Conservation (phyloP, 2,329 filamentous ascomycete genomes). For the Penicillium verrucosum region DNA sequence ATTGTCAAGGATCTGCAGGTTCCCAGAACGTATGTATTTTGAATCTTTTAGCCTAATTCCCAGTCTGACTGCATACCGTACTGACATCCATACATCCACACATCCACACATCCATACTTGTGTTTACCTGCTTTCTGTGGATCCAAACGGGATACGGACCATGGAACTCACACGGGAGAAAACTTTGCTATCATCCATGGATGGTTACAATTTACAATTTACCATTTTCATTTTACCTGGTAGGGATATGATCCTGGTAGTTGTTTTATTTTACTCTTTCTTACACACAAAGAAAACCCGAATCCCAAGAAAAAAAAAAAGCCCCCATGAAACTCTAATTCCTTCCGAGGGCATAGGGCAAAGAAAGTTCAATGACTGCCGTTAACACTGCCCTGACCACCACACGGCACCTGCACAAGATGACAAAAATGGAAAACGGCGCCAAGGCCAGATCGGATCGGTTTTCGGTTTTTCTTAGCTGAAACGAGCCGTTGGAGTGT, state of each 20-base stretch:
- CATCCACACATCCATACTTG: neutral
- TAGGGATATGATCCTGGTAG: neutral
- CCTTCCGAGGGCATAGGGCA: neutral
- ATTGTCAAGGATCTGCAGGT: constrained; percentile 2
- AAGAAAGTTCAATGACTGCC: constrained; percentile 13
- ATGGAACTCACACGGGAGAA: neutral
- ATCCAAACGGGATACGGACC: neutral
- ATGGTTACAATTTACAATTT: neutral
- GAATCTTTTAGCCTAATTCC: neutral
- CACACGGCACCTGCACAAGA: constrained; percentile 9
- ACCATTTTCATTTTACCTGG: neutral
- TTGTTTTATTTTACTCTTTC: neutral
- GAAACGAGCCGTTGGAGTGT: constrained; percentile 7
- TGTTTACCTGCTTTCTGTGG: neutral
- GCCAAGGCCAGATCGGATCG: constrained; percentile 8
- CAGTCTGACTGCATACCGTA: neutral
- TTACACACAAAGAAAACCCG: neutral
- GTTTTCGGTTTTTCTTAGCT: neutral
- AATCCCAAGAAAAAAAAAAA: neutral
- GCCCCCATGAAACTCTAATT: neutral
- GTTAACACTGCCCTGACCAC: constrained; percentile 17
- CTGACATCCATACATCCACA: neutral
- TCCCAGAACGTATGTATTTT: neutral
- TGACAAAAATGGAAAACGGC: constrained; percentile 5
- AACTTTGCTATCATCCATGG: neutral